Base-by-base conservation (phyloP, 108 stramenopile species). In the Epipyxis sp. region DNA sequence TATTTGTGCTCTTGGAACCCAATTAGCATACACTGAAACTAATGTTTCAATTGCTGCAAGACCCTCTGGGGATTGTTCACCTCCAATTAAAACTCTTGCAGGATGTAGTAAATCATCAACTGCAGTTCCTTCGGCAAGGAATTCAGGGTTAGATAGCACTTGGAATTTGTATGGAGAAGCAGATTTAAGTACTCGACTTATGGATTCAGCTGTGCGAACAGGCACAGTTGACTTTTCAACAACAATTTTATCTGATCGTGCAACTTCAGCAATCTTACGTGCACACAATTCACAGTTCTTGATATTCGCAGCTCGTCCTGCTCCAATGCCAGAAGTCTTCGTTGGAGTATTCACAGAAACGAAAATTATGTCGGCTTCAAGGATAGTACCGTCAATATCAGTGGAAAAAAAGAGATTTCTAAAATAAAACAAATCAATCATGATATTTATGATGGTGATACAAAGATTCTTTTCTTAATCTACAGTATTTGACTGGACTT, bases 261-360 rank as follows among this genome's bases (percentile, higher is more conserved):
- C 81, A 40, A 98, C 92, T 69, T 94, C 87, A 76, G 96, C 98
- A 83, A 99, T 99, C 59, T 91, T 97, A 68, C 98, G 93, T 32
- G 98, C 98, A 77, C 96, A 97, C n/a, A 96, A 87, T 86, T 99
- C 98, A 76, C 97, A 97, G 90, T 98, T 98, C 81, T 97, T 97
- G 57, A n/a, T n/a, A n/a, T n/a, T n/a, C n/a, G n/a, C n/a, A n/a
- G n/a, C n/a, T n/a, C n/a, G n/a, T n/a, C n/a, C n/a, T n/a, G n/a
- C n/a, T n/a, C n/a, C n/a, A n/a, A n/a, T n/a, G n/a, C n/a, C n/a
- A n/a, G n/a, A n/a, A 99, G 95, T 94, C 87, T 99, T 99, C 59
- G 98, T 99, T 43, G 98, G 98, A 39, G 98, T 99, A 82, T n/a
- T n/a, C n/a, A n/a, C n/a, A n/a, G n/a, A n/a, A n/a, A n/a, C n/a